These are phyloP conservation scores for Casaregolazyma lundiana DNA, from an alignment of 1,139 yeast species.

Conservation along the genomic window DNA sequence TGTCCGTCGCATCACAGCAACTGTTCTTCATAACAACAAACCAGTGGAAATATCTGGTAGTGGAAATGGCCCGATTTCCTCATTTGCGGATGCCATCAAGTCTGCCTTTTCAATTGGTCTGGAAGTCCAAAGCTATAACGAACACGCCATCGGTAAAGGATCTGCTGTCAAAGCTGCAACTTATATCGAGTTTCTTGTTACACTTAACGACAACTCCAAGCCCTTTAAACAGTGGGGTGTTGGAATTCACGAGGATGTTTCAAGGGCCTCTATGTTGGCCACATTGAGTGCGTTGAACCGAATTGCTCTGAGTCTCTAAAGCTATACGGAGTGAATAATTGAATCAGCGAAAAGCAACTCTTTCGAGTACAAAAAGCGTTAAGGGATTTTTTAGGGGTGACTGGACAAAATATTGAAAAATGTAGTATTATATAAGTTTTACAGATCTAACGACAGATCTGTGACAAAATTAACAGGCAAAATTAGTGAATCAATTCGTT, in stretches of 20 bases:
- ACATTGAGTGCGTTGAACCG: constrained; percentile 67
- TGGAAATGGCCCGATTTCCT: constrained; percentile 96
- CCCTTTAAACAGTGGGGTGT: constrained; percentile 78
- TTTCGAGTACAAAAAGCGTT: no score
- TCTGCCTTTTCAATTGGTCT: constrained; percentile 52
- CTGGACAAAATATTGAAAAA: neutral
- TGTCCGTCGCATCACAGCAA: constrained; percentile 48
- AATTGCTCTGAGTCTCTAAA: constrained; percentile 14
- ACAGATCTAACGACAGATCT: neutral
- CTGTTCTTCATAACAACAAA: constrained; percentile 45
- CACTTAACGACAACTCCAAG: constrained; percentile 36
- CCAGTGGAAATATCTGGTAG: constrained; percentile 51
- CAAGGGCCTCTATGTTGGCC: constrained; percentile 82
- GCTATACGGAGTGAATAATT: neutral
- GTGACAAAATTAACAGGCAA: neutral
- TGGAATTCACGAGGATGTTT: constrained; percentile 89
- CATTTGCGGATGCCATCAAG: constrained; percentile 75
- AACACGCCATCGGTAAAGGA: constrained; percentile 88
- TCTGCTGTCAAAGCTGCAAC: constrained; percentile 87
- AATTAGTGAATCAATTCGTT: neutral
- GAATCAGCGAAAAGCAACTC: no score
- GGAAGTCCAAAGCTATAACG: constrained; percentile 80
- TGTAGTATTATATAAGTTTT: no score
- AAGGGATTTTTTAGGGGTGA: no score
- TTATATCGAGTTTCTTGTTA: constrained; percentile 58